Conservation (phyloP, 1,284 basidiomycete species). For the Malassezia yamatoensis region DNA sequence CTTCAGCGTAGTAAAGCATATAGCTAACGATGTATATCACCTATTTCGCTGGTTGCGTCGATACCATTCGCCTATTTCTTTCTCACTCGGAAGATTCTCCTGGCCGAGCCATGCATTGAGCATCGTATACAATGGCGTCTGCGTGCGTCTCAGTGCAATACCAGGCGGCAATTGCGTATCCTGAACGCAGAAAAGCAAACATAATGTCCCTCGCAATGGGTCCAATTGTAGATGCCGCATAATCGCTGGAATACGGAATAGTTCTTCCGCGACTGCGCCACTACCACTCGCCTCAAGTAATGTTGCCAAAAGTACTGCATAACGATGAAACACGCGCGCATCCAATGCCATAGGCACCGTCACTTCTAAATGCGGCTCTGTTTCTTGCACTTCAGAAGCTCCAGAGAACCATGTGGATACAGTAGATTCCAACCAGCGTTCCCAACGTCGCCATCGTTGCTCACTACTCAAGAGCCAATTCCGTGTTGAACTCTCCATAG, state of each 20-base stretch:
- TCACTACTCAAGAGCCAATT: constrained; percentile 17
- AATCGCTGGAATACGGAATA: constrained; percentile 13
- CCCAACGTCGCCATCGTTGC: constrained; percentile 13
- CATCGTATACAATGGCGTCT: constrained; percentile 8
- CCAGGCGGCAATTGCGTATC: constrained; percentile 16
- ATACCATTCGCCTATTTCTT: constrained; percentile 9
- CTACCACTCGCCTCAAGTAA: neutral
- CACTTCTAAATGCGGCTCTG: neutral
- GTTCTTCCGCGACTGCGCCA: constrained; percentile 5
- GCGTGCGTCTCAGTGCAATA: neutral
- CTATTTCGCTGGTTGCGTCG: neutral
- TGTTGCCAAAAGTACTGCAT: constrained; percentile 1
- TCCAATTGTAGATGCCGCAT: constrained; percentile 14
- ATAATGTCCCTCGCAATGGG: constrained; percentile 13
- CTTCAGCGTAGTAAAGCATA: too few species aligned
- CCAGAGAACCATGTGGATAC: constrained; percentile 2
- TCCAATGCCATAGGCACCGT: constrained; percentile 4
- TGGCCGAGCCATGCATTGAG: constrained; percentile 16
- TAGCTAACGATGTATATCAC: too few species aligned
- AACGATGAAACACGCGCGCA: constrained; percentile 15
- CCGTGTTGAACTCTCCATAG: constrained; percentile 1
- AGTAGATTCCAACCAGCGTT: constrained; percentile 13
- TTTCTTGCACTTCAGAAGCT: neutral
- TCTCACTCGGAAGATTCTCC: constrained; percentile 11
- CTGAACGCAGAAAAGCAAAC: constrained; percentile 9